Base-by-base conservation (phyloP, 768 basidiomycete species). In the Amanita rimosa region DNA sequence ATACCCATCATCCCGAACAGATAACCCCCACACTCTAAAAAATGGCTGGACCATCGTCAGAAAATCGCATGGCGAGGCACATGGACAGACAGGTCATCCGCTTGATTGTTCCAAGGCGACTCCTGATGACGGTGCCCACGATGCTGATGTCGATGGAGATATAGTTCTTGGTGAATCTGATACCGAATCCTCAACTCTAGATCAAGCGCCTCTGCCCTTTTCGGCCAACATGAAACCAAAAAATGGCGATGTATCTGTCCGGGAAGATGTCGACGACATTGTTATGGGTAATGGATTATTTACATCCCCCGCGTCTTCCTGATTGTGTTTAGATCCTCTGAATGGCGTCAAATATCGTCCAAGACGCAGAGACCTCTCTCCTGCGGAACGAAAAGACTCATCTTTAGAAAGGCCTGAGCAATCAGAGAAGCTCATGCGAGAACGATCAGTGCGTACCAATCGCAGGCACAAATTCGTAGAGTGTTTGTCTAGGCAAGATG, bases 391-490 rank as follows among this genome's bases (percentile, higher is more conserved):
- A 22, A 59, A 57, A 46, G 57, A 58, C 19, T 48, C 57, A 24
- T 56, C 57, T 36, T 51, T 63, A 31, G 57, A 37, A 17, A 35
- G 54, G 45, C 63, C 67, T 37, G 70, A 77, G 51, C 71, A 68
- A 48, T 68, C 74, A 1, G 80, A 78, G 58, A 84, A 79, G 55
- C 71, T 85, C 14, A 67, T 76, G 59, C 76, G 86, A 17, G 84
- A 88, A 62, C 74, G 76, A 14, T 90, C 87, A 8, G 85, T 90
- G 61, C 76, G 80, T 49, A 79, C 83, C 9, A 88, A 85, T 59
- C 75, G 85, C 54, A 77, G 80, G 46, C 74, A 81, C 52, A 93
- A 90, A 58, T 92, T 95, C 60, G 67, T 87, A 35, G 83, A 86
- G 50, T 91, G 86, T 61, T 65, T 95, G 37, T 74, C 72, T 24